Conservation (phyloP, 495 filamentous ascomycete genomes). For the Neurospora intermedia region DNA sequence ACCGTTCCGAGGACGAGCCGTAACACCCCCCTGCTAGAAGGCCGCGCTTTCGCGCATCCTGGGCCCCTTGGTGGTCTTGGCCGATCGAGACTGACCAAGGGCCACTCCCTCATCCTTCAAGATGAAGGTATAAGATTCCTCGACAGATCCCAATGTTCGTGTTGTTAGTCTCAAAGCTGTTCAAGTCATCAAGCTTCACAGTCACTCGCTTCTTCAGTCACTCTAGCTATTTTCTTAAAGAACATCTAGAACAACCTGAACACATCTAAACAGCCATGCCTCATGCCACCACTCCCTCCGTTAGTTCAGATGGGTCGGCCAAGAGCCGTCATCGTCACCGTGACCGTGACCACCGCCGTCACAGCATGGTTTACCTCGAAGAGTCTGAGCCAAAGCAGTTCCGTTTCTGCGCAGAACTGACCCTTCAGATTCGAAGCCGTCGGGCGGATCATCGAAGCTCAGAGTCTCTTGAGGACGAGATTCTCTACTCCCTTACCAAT, state of each 20-base stretch:
- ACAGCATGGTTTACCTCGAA: background rate
- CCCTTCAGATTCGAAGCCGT: constrained; percentile 19
- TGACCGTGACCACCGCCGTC: background rate
- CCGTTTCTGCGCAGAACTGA: constrained; percentile 19
- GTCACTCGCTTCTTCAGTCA: background rate
- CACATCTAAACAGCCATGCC: background rate
- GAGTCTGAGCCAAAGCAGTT: constrained; percentile 10
- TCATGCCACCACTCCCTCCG: background rate
- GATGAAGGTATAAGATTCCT: background rate
- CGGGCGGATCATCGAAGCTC: constrained; percentile 10
- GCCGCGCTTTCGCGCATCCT: background rate
- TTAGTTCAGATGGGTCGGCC: background rate
- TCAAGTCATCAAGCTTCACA: background rate
- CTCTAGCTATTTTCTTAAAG: background rate
- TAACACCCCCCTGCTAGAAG: background rate
- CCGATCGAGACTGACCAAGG: background rate
- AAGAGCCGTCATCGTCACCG: background rate
- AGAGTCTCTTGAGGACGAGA: constrained; percentile 11
- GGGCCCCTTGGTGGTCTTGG: background rate
- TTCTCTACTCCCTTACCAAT: constrained; percentile 9
- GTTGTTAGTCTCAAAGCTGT: background rate
- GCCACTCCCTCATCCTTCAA: background rate
- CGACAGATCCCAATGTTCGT: background rate
- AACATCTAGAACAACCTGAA: background rate
- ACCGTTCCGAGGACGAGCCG: background rate